Evolutionary conservation across 768 basidiomycete species (phyloP), one percentile per base, ranked within the genome.

Genomic region (Rhizopogon rudus): DNA sequence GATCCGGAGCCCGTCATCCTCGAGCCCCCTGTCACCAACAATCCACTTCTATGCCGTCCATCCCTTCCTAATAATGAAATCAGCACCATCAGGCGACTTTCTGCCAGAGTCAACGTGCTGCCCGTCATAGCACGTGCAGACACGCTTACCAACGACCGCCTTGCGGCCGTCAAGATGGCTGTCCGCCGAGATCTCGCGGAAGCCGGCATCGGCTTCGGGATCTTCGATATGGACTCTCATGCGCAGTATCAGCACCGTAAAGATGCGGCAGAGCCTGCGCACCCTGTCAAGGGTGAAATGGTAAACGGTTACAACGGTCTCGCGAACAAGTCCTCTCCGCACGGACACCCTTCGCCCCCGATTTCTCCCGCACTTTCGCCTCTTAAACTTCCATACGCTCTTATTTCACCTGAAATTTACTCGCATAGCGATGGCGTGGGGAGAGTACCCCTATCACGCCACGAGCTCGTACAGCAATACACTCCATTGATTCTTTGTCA

Each of bases 151-250:
- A 88, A 87, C 71, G 88, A 92, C 67, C 85, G 89, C 60, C 80
- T 93, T 56, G 80, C 83, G 51, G 83, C 83, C 59, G 82, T 93
- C 68, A 91, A 91, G 72, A 71, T 84, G 65, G 91, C 89, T 59
- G 81, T 93, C 65, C 82, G 88, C 61, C 73, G 84, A 65, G 89
- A 91, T 73, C 78, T 93, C 44, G 89, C 89, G 40, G 86, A 87
- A 60, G 87, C 87, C 46, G 91, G 90, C 56, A 91, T 92, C 67
- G 90, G 88, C 57, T 92, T 92, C 71, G 90, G 91, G 63, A 91
- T 93, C 61, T 93, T 93, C 73, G 91, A 92, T 77, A 76, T 82
- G 67, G 87, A 88, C 70, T 74, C 71, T 60, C 79, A 75, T 61
- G 76, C 79, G 67, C 73, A 76, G 57, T 75, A 73, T 68, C 70